A percentile compares a stretch with the other conserved stretches of the same genome.
phyloP scores from a whole-genome alignment of 202 grass and related monocot genomes.

The Carex sylvatica region DNA sequence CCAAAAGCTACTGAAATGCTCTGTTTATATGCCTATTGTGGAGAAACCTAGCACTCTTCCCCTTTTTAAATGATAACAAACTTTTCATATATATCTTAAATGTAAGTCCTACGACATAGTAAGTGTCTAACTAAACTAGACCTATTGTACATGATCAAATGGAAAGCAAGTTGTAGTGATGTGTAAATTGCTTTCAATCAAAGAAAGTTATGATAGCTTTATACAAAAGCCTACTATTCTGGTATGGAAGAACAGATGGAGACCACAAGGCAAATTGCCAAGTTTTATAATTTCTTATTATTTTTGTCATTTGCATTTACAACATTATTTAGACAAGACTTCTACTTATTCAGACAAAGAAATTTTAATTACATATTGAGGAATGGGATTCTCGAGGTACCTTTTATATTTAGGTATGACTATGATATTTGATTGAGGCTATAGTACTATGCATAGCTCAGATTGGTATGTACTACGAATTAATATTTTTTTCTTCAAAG shows the following conservation, averaged over 20 bases:
- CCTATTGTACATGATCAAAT: not conserved
- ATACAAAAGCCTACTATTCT: slow-evolving; percentile 4
- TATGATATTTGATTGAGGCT: not conserved
- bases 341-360: not conserved
- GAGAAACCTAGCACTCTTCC: not conserved
- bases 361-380: not conserved
- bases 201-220: slow-evolving; percentile 11
- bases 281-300: not conserved
- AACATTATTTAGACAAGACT: not conserved
- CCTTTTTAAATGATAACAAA: not conserved
- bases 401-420: not conserved
- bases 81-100: not conserved
- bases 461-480: no score
- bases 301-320: not conserved
- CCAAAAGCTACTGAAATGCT: slow-evolving; percentile 1
- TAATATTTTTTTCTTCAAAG: no score
- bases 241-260: slow-evolving; percentile 8
- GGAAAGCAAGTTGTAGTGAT: slow-evolving; percentile 6
- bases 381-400: not conserved
- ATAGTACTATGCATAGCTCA: no score
- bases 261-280: not conserved
- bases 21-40: not conserved
- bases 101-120: not conserved
- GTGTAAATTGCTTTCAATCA: slow-evolving; percentile 18
- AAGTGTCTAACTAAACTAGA: not conserved